Percentiles rank a stretch among this genome's conserved stretches.
phyloP scores from a whole-genome alignment of 1,284 basidiomycete genomes.

The Blastosporella zonata region DNA sequence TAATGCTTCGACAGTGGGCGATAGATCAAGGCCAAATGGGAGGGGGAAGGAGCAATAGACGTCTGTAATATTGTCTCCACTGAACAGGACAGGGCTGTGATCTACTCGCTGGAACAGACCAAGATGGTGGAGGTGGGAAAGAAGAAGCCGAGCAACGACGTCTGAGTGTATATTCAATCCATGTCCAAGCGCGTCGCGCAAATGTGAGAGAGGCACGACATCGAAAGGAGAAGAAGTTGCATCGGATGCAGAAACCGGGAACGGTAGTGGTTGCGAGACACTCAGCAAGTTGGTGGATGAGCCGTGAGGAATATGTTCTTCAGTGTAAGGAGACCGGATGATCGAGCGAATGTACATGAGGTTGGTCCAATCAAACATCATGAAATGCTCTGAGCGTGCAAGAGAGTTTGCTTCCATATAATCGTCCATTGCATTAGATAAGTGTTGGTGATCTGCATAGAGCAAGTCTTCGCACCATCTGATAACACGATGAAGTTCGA shows the following conservation, averaged over 20 bases:
- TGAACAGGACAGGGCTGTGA: conserved; percentile 34
- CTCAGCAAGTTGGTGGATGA: conserved; percentile 45
- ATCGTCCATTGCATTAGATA: conserved; percentile 48
- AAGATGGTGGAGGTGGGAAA: conserved; percentile 58
- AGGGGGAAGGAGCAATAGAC: conserved; percentile 58
- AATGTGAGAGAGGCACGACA: conserved; percentile 51
- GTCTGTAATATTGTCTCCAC: conserved; percentile 27
- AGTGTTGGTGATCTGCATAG: conserved; percentile 33
- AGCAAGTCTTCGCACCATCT: conserved; percentile 52
- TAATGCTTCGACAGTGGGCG: conserved; percentile 68
- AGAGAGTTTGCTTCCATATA: conserved; percentile 49
- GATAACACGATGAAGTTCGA: conserved; percentile 58
- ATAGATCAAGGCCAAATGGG: conserved; percentile 68
- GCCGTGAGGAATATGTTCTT: conserved; percentile 21
- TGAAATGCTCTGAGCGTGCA: conserved; percentile 36
- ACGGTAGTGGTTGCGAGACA: conserved; percentile 31
- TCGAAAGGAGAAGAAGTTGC: conserved; percentile 52
- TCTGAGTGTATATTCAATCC: conserved; percentile 58
- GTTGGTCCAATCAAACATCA: conserved; percentile 68
- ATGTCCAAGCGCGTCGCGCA: conserved; percentile 59
- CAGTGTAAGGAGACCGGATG: conserved; percentile 46
- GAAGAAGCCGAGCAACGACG: conserved; percentile 46
- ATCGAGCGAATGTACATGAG: conserved; percentile 58
- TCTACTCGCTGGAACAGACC: conserved; percentile 58
- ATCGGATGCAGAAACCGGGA: conserved; percentile 23